Percentiles rank a stretch among this genome's conserved stretches.
phyloP scores from a whole-genome alignment of 2,329 filamentous ascomycete species.

The Pyricularia sp. region DNA sequence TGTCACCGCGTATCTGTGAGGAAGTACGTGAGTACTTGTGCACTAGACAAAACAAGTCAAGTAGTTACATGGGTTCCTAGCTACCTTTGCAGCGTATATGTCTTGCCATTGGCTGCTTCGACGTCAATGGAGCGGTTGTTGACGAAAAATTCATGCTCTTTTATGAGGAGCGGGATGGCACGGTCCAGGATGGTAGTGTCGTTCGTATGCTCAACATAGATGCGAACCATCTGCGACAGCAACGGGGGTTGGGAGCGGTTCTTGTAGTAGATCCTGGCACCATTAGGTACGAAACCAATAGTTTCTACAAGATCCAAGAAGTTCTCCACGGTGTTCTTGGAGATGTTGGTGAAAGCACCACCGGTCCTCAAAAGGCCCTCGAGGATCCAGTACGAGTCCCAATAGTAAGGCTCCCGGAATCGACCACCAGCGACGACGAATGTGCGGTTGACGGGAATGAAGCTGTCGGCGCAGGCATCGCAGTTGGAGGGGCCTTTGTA shows the following conservation, averaged over 20 bases:
- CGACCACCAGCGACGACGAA: constrained; percentile 65
- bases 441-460: constrained; percentile 55
- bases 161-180: constrained; percentile 51
- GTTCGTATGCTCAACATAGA: constrained; percentile 55
- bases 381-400: constrained; percentile 62
- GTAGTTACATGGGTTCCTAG: not conserved
- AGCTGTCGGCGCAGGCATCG: constrained; percentile 52
- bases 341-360: constrained; percentile 53
- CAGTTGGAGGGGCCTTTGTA: constrained; percentile 47
- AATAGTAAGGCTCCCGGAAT: constrained; percentile 63
- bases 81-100: constrained; percentile 47
- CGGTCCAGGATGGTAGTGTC: constrained; percentile 51
- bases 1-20: constrained; percentile 41
- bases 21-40: not conserved
- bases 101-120: constrained; percentile 29
- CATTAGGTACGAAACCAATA: constrained; percentile 60
- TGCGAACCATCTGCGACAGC: constrained; percentile 55
- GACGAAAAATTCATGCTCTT: constrained; percentile 55
- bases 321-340: constrained; percentile 60
- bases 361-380: constrained; percentile 56
- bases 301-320: constrained; percentile 57
- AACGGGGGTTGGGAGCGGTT: constrained; percentile 61
- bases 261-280: constrained; percentile 57
- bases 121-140: constrained; percentile 50
- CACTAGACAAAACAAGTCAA: not conserved